Base-by-base conservation (phyloP, 2,329 filamentous ascomycete genomes). In the Rhinocladiella similis region DNA sequence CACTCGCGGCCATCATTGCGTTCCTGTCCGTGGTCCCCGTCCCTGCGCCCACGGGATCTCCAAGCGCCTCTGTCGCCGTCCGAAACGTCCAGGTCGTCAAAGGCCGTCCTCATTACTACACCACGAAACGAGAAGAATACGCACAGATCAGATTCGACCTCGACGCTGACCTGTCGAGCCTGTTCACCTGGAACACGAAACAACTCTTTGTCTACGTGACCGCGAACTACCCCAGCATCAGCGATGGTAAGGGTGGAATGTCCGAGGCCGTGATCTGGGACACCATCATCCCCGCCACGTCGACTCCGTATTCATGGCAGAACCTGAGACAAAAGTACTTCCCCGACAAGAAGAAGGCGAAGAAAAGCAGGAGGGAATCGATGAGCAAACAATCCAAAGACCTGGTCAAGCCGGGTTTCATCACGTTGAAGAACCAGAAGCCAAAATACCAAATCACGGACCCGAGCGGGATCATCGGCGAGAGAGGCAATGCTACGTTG, bases 121-220 rank as follows among this genome's bases (percentile, higher is more conserved):
- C 87, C 64, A 80, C 83, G 50, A 95, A 94, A 74, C 90, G 89
- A 74, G 92, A 97, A 75, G 94, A 99, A 76, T 97, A 97, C 73
- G 94, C 93, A 66, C 86, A 94, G 71, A 88, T 99, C 70, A 88
- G 87, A 72, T 99, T 99, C 80, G 90, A 92, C 68, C 83, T 99
- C 57, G 89, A 96, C 69, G 89, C 92, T 51, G 93, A 99, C 76
- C 83, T 99, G 59, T 88, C 86, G 59, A 88, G 88, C 42, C 89
- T 99, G 66, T 97, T 97, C 83, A 96, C 90, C 70, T 99, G 93
- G 94, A 99, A 99, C 81, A 99, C 95, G 18, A 99, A 99, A 75
- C 90, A 97, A 76, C 78, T 99, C 68, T 99, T 97, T 76, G 86
- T 97, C 72, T 99, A 96, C 78, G 86, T 99, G 57, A 93, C 91